Percentiles rank a stretch among this genome's conserved stretches.
phyloP scores from a whole-genome alignment of 2,329 filamentous ascomycete species.

The Aureobasidium sp. region DNA sequence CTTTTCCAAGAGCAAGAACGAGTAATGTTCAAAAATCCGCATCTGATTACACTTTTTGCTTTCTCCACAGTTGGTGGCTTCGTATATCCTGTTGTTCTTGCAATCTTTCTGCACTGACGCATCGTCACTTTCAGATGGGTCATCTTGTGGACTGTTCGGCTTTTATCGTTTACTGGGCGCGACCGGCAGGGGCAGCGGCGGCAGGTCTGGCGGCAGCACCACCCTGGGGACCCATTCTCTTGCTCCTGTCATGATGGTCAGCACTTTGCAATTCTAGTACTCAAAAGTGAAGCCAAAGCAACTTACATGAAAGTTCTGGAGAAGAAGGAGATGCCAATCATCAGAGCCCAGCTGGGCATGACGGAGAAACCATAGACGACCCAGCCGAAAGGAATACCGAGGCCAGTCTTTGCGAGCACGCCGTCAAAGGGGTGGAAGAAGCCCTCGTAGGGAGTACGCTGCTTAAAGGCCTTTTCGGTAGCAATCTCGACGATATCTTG shows the following conservation, averaged over 20 bases:
- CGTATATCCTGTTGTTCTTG: neutral
- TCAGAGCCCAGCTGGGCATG: constrained; percentile 65
- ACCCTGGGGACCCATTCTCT: constrained; percentile 15
- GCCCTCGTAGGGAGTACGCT: constrained; percentile 51
- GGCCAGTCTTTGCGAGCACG: constrained; percentile 52
- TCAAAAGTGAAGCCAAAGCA: neutral
- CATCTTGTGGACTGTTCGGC: neutral
- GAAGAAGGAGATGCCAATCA: constrained; percentile 67
- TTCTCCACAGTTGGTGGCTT: neutral
- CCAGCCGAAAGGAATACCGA: constrained; percentile 61
- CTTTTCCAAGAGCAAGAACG: neutral
- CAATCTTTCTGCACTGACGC: neutral
- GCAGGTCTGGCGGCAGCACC: constrained; percentile 3
- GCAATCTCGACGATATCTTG: constrained; percentile 57
- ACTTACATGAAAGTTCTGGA: constrained; percentile 72
- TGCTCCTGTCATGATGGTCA: constrained; percentile 11
- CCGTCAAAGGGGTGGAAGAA: constrained; percentile 73
- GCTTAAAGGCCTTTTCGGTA: constrained; percentile 51
- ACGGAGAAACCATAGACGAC: constrained; percentile 55
- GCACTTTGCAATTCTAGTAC: neutral
- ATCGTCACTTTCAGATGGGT: neutral
- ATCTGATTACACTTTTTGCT: constrained; percentile 9
- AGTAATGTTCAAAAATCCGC: neutral
- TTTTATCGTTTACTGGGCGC: constrained; percentile 7
- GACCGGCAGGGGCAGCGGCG: constrained; percentile 8